Percentiles rank a stretch among this genome's conserved stretches.
Conservation (phyloP, 2,329 filamentous ascomycete species). For the Penicillium sp. region DNA sequence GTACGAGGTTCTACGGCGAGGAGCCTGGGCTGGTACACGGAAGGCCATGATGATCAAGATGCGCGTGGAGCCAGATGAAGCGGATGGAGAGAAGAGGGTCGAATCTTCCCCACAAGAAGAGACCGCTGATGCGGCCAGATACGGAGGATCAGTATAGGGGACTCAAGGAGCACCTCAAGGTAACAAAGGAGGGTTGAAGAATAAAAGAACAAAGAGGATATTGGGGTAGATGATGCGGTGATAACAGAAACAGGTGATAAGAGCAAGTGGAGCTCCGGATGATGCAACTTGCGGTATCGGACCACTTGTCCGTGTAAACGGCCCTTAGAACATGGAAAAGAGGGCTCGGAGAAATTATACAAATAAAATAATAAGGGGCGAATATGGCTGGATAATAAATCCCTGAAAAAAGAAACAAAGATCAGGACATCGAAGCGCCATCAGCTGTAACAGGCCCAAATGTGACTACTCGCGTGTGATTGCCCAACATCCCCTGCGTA, state of each 20-base stretch:
- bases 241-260: slow-evolving; percentile 12
- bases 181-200: background rate
- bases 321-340: background rate
- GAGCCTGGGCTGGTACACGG: slow-evolving; percentile 35
- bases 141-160: slow-evolving; percentile 2
- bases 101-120: slow-evolving; percentile 23
- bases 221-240: slow-evolving; percentile 18
- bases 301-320: background rate
- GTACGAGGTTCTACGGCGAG: slow-evolving; percentile 34
- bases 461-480: slow-evolving; percentile 21
- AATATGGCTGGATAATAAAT: background rate
- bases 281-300: slow-evolving; percentile 18
- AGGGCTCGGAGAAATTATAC: background rate
- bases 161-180: background rate
- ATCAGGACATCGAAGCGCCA: background rate
- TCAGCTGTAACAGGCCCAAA: slow-evolving; percentile 2
- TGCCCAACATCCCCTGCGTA: background rate
- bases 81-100: slow-evolving; percentile 8
- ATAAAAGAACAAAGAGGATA: slow-evolving; percentile 2
- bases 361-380: background rate
- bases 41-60: slow-evolving; percentile 32
- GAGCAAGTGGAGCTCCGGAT: slow-evolving; percentile 9
- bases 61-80: slow-evolving; percentile 9
- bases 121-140: slow-evolving; percentile 11
- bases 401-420: background rate